Evolutionary conservation across 805 yeast species (phyloP).

Genomic region (Huiozyma naganishii): DNA sequence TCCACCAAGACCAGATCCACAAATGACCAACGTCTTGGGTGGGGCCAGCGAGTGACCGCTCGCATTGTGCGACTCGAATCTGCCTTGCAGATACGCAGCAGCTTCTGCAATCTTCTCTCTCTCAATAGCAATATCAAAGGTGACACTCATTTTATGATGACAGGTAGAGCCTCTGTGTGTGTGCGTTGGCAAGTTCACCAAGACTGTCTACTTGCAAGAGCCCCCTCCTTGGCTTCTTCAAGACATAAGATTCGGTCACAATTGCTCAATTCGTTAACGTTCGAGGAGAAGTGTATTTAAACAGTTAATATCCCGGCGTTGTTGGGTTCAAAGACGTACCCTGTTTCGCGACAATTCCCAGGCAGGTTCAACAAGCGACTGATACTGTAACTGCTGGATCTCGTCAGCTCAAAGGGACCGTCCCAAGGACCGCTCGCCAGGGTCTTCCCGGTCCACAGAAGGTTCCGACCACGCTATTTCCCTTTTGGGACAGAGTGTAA

Average conservation of each 20-base stretch:
- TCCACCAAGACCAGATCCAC: constrained; percentile 93
- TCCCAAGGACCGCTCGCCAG: no score
- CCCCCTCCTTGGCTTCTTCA: not conserved
- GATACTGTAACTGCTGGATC: no score
- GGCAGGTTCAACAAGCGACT: no score
- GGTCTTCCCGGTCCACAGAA: no score
- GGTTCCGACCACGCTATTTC: no score
- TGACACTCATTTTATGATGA: not conserved
- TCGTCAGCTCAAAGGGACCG: no score
- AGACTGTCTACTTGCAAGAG: not conserved
- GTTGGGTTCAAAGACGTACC: no score
- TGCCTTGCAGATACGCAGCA: constrained; percentile 1
- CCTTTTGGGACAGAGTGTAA: no score
- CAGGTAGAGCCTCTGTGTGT: not conserved
- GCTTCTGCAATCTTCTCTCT: constrained; percentile 2
- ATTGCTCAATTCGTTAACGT: no score
- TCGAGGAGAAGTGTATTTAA: no score
- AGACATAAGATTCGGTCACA: not conserved
- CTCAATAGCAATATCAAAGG: constrained; percentile 5
- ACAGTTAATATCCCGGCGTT: no score
- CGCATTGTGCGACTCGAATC: not conserved
- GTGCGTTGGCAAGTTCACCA: not conserved
- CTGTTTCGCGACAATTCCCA: no score
- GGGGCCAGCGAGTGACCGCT: constrained; percentile 1
- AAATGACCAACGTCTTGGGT: constrained; percentile 70